Evolutionary conservation across 306 rosid genomes (phyloP), one percentile per base, ranked within the genome.

Genomic region (Citrullus amarus): DNA sequence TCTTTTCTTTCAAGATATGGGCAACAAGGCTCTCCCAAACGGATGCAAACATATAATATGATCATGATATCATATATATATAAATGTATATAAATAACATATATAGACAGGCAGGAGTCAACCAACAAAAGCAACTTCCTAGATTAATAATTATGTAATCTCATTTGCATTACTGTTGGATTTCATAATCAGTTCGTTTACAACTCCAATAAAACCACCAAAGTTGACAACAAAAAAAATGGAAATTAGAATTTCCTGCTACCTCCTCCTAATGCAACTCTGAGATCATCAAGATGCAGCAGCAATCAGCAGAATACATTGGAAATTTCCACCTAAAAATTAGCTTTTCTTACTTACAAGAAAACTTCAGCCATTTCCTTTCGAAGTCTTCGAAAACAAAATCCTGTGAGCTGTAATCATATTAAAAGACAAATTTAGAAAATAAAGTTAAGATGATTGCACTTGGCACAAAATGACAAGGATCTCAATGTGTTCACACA

Each of bases 331-430:
- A 15, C 46, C 58, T 30, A 74, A 74, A 53, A 74, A 50, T 50
- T 72, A 74, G 62, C 30, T 53, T 74, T 53, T 55, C 78, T 74
- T 74, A 74, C 48, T 30, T 74, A 74, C 78, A 74, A 74, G 62
- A 54, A 18, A 53, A 32, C 46, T 74, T 53, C 62, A 11, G 34
- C 58, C 44, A 9, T 53, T 74, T 53, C 30, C 50, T 28, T 17
- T 28, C 62, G 17, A 74, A 74, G 78, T 34, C 62, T 53, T 74
- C 30, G 17, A 30, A 34, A 53, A 30, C 41, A 72, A 16, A 74
- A 46, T 72, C 78, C 48, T 16, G 48, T 34, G 15, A 51, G 14
- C 54, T 51, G 77, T 72, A 72, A 50, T 50, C 56, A 43, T 44
- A 44, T 46, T 46, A 25, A 44, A 71, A 48, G 22, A 71, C 14